phyloP scores from a whole-genome alignment of 768 basidiomycete genomes.

The Crucibulum laeve region DNA sequence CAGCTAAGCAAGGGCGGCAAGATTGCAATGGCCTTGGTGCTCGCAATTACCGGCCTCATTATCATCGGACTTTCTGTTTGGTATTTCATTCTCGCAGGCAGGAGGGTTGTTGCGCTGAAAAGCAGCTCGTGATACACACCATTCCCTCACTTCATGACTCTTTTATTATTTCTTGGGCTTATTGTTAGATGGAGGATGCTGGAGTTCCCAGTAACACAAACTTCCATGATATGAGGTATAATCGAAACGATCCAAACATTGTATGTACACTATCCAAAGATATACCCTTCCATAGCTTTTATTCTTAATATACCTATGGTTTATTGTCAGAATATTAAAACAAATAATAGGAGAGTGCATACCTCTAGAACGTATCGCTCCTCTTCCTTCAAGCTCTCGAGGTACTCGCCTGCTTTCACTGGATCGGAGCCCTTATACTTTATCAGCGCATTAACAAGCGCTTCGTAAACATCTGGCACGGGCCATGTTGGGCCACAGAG shows the following conservation, averaged over 20 bases:
- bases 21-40: conserved; percentile 67
- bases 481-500: conserved; percentile 99
- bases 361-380: conserved; percentile 98
- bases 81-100: conserved; percentile 25
- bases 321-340: background rate
- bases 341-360: conserved; percentile 8
- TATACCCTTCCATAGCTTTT: no score
- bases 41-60: conserved; percentile 58
- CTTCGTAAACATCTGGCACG: conserved; percentile 96
- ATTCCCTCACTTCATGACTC: no score
- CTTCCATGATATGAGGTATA: no score
- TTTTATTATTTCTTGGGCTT: no score
- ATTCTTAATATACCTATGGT: background rate
- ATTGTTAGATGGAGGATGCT: no score
- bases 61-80: conserved; percentile 43
- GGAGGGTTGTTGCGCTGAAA: background rate
- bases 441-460: conserved; percentile 77
- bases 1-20: conserved; percentile 55
- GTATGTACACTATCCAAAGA: no score
- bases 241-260: no score
- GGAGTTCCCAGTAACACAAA: no score
- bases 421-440: conserved; percentile 64
- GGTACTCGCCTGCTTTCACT: conserved; percentile 68
- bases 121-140: conserved; percentile 10
- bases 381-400: conserved; percentile 91